Percentiles rank a stretch among this genome's conserved stretches.
These are phyloP conservation scores for Trichoderma sp. DNA, from an alignment of 2,329 filamentous ascomycete genomes.

Conservation along the genomic window DNA sequence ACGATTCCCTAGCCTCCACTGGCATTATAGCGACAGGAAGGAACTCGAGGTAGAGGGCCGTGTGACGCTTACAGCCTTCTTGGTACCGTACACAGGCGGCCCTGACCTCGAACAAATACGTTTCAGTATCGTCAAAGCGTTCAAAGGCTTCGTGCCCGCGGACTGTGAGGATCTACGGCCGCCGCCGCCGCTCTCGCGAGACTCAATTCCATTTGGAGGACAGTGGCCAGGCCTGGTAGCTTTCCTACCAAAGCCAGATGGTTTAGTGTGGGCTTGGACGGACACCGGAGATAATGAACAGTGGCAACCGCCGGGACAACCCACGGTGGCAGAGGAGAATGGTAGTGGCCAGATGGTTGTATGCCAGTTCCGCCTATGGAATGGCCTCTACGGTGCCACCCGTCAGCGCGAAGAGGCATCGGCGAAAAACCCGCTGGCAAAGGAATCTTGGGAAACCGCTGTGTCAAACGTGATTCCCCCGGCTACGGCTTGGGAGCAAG, in stretches of 20 bases:
- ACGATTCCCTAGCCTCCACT: not conserved
- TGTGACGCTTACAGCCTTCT: not conserved
- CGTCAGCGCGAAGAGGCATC: not conserved
- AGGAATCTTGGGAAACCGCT: not conserved
- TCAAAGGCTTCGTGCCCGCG: not conserved
- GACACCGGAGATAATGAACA: not conserved
- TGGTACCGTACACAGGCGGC: not conserved
- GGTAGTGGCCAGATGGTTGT: not conserved
- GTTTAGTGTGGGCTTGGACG: not conserved
- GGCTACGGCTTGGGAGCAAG: not conserved
- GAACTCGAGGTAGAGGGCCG: not conserved
- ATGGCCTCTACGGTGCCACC: not conserved
- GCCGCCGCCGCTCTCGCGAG: not conserved
- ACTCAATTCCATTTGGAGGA: not conserved
- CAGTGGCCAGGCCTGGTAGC: not conserved
- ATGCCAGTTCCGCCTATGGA: not conserved
- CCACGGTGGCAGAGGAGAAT: not conserved
- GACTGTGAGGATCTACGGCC: not conserved
- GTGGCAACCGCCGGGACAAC: not conserved
- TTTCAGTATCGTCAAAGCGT: not conserved
- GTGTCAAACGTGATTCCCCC: not conserved
- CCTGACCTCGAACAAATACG: not conserved
- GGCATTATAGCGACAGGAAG: not conserved
- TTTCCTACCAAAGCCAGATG: not conserved
- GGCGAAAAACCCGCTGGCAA: not conserved